Evolutionary conservation across 176 grass and related monocot species (phyloP), one percentile per base, ranked within the genome.

Genomic region (Pontederia crassipes): DNA sequence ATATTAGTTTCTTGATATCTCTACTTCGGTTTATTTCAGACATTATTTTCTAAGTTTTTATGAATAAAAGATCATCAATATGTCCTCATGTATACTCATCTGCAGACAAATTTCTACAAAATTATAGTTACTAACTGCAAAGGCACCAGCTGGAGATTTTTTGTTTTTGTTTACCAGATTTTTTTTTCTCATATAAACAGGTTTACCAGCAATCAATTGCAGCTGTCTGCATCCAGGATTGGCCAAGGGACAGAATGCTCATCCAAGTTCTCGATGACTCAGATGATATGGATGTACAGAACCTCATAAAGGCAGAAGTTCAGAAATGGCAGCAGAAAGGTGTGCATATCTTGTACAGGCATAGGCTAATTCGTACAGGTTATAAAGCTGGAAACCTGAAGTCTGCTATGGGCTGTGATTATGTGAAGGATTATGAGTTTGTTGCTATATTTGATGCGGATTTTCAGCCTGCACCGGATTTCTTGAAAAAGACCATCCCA

Each of bases 171-270:
- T 6, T 54, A 54, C 51, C 14, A 17, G 14, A 17, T 54, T 4
- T 16, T 24, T 24, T 24, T 28, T 12, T 56, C 18, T 15, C 12
- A 28, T 54, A 8, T 54, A 10, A 62, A 55, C 71, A 74, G 71
- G 71, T 74, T 8, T 74, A 74, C 60, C 71, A 74, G 29, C 71
- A 74, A 54, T 74, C 71, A 46, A 74, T 74, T 55, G 71, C 71
- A 26, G 71, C 71, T 64, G 51, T 74, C 35, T 74, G 71, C 45
- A 64, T 64, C 52, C 60, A 64, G 60, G 71, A 74, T 52, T 74
- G 71, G 71, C 71, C 71, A 64, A 74, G 51, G 59, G 71, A 74
- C 28, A 74, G 71, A 74, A 74, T 74, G 59, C 71, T 74, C 16
- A 48, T 74, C 51, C 71, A 74, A 48, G 60, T 74, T 27, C 48